Evolutionary conservation across 352 stramenopile species (phyloP).

Genomic region (Pythium rishiriense): DNA sequence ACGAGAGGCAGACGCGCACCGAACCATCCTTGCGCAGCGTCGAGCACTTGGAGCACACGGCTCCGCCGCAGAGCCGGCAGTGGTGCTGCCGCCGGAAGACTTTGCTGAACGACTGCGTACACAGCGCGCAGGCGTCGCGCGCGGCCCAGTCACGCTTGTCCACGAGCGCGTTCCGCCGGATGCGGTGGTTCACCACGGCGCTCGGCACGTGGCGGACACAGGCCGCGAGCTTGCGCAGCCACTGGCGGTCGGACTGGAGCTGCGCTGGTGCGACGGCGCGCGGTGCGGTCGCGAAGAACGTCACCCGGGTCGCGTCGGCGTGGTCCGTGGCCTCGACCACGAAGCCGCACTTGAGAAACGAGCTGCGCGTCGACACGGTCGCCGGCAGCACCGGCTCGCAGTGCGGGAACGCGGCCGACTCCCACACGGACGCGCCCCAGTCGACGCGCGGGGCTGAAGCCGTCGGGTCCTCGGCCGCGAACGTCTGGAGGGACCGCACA

Average conservation of each 20-base stretch:
- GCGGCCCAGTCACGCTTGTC: constrained; percentile 60
- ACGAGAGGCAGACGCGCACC: constrained; percentile 70
- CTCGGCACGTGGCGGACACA: constrained; percentile 60
- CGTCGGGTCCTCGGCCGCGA: constrained; percentile 39
- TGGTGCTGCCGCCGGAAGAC: constrained; percentile 76
- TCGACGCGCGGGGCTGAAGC: constrained; percentile 26
- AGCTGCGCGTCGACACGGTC: constrained; percentile 44
- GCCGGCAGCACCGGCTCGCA: constrained; percentile 54
- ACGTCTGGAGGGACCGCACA: constrained; percentile 75
- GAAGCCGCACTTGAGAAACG: constrained; percentile 68
- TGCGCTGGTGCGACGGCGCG: too few species aligned
- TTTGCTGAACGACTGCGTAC: constrained; percentile 58
- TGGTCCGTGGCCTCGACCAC: constrained; percentile 73
- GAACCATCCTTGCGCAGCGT: constrained; percentile 44
- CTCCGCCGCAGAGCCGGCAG: constrained; percentile 70
- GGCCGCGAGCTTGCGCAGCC: constrained; percentile 58
- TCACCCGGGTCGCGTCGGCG: constrained; percentile 63
- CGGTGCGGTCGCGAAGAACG: constrained; percentile 65
- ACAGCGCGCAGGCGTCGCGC: constrained; percentile 64
- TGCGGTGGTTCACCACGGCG: constrained; percentile 72
- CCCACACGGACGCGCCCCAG: constrained; percentile 67
- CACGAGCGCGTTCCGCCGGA: constrained; percentile 60
- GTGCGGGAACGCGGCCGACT: constrained; percentile 60
- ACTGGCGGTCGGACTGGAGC: constrained; percentile 27
- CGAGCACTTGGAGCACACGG: constrained; percentile 81